Evolutionary conservation across 2,329 filamentous ascomycete genomes (phyloP).

Genomic region (Pyricularia grisea): DNA sequence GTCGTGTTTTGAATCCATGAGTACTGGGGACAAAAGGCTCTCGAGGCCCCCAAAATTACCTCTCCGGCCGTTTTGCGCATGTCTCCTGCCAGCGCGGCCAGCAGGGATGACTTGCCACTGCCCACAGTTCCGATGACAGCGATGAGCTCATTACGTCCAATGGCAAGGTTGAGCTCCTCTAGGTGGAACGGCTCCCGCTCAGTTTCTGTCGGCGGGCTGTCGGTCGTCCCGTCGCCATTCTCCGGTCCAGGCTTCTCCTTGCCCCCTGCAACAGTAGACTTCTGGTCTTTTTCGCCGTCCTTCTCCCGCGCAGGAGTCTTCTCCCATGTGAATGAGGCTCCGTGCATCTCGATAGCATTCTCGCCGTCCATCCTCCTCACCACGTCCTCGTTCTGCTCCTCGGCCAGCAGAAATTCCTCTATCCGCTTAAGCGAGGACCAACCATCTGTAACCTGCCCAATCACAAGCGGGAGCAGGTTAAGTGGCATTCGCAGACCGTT

Average conservation of each 20-base stretch:
- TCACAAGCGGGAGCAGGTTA: slow-evolving; percentile 78
- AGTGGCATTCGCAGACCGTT: slow-evolving; percentile 85
- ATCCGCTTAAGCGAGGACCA: slow-evolving; percentile 78
- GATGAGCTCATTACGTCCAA: slow-evolving; percentile 67
- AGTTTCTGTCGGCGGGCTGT: slow-evolving; percentile 47
- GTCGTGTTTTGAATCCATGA: slow-evolving; percentile 96
- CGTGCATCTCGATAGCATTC: slow-evolving; percentile 60
- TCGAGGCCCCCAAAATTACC: slow-evolving; percentile 65
- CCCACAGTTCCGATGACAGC: slow-evolving; percentile 86
- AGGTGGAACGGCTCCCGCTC: slow-evolving; percentile 60
- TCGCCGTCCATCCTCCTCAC: slow-evolving; percentile 45
- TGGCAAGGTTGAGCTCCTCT: slow-evolving; percentile 54
- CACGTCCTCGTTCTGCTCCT: slow-evolving; percentile 71
- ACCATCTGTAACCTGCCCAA: slow-evolving; percentile 84
- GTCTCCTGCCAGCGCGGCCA: slow-evolving; percentile 84
- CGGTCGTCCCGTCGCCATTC: slow-evolving; percentile 22
- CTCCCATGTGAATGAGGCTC: slow-evolving; percentile 87
- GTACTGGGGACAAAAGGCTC: slow-evolving; percentile 92
- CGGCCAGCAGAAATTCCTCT: slow-evolving; percentile 76
- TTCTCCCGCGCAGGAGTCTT: slow-evolving; percentile 43
- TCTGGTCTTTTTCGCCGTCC: slow-evolving; percentile 33
- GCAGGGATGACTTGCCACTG: slow-evolving; percentile 80
- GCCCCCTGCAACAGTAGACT: slow-evolving; percentile 25
- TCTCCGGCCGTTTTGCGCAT: slow-evolving; percentile 78
- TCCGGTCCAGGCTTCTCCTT: slow-evolving; percentile 19